Conservation (phyloP, 2,329 filamentous ascomycete genomes). For the Penicillium sp. region DNA sequence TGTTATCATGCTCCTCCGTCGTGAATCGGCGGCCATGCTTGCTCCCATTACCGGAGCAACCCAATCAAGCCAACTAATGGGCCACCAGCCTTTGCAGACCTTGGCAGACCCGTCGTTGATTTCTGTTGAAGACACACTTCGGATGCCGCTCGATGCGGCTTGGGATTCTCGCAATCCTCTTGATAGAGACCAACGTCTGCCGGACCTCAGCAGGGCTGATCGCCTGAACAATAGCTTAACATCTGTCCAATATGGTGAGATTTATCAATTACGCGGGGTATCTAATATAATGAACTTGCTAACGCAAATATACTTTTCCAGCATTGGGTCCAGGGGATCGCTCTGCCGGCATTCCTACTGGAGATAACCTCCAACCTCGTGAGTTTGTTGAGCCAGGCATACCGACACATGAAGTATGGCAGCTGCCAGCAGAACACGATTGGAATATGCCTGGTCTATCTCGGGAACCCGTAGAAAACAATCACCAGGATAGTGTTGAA, state of each 20-base stretch:
- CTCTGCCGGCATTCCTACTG: neutral
- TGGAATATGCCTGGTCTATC: conserved; percentile 9
- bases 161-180: conserved; percentile 7
- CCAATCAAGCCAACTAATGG: neutral
- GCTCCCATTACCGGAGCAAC: conserved; percentile 14
- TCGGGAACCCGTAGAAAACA: neutral
- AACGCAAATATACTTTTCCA: neutral
- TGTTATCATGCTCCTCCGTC: conserved; percentile 23
- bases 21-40: conserved; percentile 25
- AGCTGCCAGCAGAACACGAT: conserved; percentile 5
- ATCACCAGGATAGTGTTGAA: conserved; percentile 13
- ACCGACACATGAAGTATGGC: neutral
- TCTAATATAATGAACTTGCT: neutral
- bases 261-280: neutral
- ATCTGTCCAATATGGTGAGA: conserved; percentile 23
- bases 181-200: conserved; percentile 1
- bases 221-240: conserved; percentile 25
- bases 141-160: conserved; percentile 18
- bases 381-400: neutral
- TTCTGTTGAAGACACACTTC: conserved; percentile 26
- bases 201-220: conserved; percentile 11
- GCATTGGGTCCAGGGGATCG: conserved; percentile 14
- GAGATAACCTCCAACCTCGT: neutral
- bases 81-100: neutral
- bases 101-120: conserved; percentile 1